Evolutionary conservation across 371 early-diverging fungal species (phyloP).

Genomic region (Gilbertella persicaria): DNA sequence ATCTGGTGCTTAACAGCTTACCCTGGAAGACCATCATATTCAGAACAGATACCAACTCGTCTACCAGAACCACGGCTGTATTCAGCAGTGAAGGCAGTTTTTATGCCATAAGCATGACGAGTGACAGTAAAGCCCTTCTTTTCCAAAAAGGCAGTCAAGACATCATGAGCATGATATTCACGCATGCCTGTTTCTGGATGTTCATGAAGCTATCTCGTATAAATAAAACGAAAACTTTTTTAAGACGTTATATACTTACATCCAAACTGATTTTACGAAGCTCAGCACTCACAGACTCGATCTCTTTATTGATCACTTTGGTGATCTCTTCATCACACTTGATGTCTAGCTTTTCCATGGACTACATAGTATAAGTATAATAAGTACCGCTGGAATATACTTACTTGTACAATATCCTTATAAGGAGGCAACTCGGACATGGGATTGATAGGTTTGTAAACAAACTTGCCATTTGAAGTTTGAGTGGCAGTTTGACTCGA

Average conservation of each 20-base stretch:
- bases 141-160: constrained; percentile 59
- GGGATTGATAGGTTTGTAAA: constrained; percentile 10
- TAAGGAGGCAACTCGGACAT: constrained; percentile 25
- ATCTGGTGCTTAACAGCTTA: constrained; percentile 18
- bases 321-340: constrained; percentile 27
- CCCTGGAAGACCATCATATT: constrained; percentile 70
- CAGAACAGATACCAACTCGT: constrained; percentile 58
- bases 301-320: constrained; percentile 33
- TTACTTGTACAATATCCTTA: constrained; percentile 26
- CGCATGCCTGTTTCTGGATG: constrained; percentile 62
- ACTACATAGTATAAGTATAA: constrained; percentile 6
- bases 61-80: constrained; percentile 45
- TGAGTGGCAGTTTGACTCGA: neutral
- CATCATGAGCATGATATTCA: constrained; percentile 57
- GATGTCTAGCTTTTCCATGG: constrained; percentile 22
- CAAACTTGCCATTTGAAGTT: constrained; percentile 14
- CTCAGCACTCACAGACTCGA: constrained; percentile 42
- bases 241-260: constrained; percentile 23
- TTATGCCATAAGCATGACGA: constrained; percentile 54
- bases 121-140: constrained; percentile 57
- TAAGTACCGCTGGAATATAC: neutral
- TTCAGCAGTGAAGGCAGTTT: constrained; percentile 67
- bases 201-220: constrained; percentile 51
- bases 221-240: neutral
- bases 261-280: constrained; percentile 60